These are phyloP conservation scores for Royoungia palumana DNA, from an alignment of 768 basidiomycete genomes.

Conservation along the genomic window DNA sequence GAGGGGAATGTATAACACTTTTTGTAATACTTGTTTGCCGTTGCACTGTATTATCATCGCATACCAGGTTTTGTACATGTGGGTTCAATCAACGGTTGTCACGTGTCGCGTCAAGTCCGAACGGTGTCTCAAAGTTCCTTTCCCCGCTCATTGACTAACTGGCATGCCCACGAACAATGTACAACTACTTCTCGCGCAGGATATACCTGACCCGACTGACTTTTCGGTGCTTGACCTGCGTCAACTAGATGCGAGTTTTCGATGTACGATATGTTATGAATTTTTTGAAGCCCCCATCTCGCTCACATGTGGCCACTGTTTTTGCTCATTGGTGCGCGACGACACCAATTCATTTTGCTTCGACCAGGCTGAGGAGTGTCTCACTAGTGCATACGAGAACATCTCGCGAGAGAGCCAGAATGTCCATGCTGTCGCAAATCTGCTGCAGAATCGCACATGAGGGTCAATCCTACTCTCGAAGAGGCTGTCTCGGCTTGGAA, in stretches of 20 bases:
- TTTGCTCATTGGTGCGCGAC: slow-evolving; percentile 66
- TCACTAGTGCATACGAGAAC: slow-evolving; percentile 64
- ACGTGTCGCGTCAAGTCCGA: slow-evolving; percentile 22
- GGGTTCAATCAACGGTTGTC: slow-evolving; percentile 12
- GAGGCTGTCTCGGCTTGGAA: slow-evolving; percentile 71
- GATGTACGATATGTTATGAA: slow-evolving; percentile 77
- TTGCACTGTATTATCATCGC: slow-evolving; percentile 25
- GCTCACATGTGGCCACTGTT: slow-evolving; percentile 75
- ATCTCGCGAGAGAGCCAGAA: slow-evolving; percentile 55
- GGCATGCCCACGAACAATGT: slow-evolving; percentile 30
- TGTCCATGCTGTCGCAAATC: slow-evolving; percentile 70
- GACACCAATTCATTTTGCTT: neutral
- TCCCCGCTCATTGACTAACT: neutral
- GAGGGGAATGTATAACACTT: slow-evolving; percentile 35
- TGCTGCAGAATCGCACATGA: slow-evolving; percentile 57
- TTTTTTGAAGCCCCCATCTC: slow-evolving; percentile 71
- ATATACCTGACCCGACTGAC: slow-evolving; percentile 64
- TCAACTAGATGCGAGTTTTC: slow-evolving; percentile 58
- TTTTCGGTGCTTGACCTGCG: slow-evolving; percentile 62
- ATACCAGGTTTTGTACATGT: neutral
- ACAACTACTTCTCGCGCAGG: slow-evolving; percentile 28
- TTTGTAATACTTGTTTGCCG: slow-evolving; percentile 6
- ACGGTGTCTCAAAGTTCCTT: slow-evolving; percentile 15
- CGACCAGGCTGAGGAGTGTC: slow-evolving; percentile 4
- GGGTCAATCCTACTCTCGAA: slow-evolving; percentile 69